These are phyloP conservation scores for Mucor velutinosus DNA, from an alignment of 371 early-diverging fungal genomes.

Conservation along the genomic window DNA sequence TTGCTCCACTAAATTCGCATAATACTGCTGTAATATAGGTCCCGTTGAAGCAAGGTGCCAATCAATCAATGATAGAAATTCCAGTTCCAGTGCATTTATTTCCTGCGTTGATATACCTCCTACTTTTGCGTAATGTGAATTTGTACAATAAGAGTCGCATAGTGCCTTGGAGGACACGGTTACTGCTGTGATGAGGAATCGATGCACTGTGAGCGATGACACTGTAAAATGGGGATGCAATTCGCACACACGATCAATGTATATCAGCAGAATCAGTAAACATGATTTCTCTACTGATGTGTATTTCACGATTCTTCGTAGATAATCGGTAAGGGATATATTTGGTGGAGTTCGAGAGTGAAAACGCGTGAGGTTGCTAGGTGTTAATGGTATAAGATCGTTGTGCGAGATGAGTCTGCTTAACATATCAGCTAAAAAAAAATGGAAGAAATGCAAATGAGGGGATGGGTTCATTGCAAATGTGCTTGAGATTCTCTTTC, in stretches of 20 bases:
- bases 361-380: constrained; percentile 88
- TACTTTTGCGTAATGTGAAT: constrained; percentile 89
- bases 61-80: constrained; percentile 83
- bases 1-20: constrained; percentile 77
- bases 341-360: constrained; percentile 95
- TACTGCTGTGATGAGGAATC: constrained; percentile 93
- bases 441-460: neutral
- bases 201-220: constrained; percentile 90
- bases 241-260: constrained; percentile 90
- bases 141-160: constrained; percentile 86
- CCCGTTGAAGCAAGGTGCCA: constrained; percentile 86
- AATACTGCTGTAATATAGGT: constrained; percentile 83
- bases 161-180: constrained; percentile 89
- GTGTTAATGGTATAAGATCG: constrained; percentile 84
- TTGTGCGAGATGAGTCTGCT: constrained; percentile 78
- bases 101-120: constrained; percentile 94
- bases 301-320: constrained; percentile 85
- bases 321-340: constrained; percentile 81
- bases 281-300: constrained; percentile 90
- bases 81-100: constrained; percentile 93
- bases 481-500: neutral
- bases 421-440: constrained; percentile 71
- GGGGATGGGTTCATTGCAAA: neutral
- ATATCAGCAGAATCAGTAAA: constrained; percentile 84
- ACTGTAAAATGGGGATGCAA: constrained; percentile 83